A percentile compares a stretch with the other conserved stretches of the same genome.
Conservation (phyloP, 2,329 filamentous ascomycete genomes). For the Ascochyta clinopodiicola region DNA sequence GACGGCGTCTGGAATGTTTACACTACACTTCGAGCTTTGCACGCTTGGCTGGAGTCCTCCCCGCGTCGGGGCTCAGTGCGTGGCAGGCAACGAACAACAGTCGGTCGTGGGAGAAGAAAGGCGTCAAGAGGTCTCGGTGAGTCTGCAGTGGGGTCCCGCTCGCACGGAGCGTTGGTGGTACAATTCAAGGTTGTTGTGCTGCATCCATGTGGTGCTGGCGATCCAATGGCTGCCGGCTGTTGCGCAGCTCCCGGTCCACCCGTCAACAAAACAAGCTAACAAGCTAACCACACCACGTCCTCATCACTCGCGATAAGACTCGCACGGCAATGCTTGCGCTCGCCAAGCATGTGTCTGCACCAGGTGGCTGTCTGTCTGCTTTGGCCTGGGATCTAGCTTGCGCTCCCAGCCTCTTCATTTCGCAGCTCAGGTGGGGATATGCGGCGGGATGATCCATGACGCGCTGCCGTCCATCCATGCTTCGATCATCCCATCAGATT, state of each 20-base stretch:
- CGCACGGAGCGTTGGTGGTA: constrained; percentile 3
- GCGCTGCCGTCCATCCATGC: constrained; percentile 9
- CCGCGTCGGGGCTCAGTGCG: constrained; percentile 15
- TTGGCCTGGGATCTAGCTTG: too few species aligned
- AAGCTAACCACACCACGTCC: too few species aligned
- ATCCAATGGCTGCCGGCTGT: too few species aligned
- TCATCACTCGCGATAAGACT: background rate
- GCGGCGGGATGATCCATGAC: constrained; percentile 12
- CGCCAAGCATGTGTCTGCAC: background rate
- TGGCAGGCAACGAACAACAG: background rate
- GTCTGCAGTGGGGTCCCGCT: background rate
- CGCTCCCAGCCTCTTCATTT: constrained; percentile 5
- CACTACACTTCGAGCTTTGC: background rate
- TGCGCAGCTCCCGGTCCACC: background rate
- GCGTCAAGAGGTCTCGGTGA: background rate
- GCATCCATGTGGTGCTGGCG: background rate
- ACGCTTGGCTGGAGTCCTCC: constrained; percentile 5
- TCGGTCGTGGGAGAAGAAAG: background rate
- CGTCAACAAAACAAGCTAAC: constrained; percentile 4
- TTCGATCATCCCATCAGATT: constrained; percentile 3
- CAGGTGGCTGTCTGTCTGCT: background rate
- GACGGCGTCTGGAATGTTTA: background rate
- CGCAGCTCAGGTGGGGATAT: background rate
- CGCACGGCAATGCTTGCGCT: background rate
- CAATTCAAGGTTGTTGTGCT: constrained; percentile 9